These are phyloP conservation scores for Trichoderma reesei DNA, from an alignment of 495 filamentous ascomycete species.

Conservation along the genomic window DNA sequence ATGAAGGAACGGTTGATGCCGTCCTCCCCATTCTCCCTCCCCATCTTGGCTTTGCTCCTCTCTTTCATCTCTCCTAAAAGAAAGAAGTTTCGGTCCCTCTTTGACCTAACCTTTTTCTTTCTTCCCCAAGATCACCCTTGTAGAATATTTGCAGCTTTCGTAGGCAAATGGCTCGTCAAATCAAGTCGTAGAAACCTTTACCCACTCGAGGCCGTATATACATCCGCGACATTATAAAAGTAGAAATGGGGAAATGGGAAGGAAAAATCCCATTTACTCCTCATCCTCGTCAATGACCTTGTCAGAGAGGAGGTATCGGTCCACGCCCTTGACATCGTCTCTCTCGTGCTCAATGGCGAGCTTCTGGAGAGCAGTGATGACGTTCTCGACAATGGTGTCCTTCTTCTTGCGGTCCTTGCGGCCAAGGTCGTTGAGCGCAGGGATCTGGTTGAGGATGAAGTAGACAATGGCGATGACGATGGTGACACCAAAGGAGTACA, in stretches of 20 bases:
- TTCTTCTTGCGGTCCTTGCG: conserved; percentile 64
- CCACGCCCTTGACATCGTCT: neutral
- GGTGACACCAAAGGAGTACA: conserved; percentile 66
- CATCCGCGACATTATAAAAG: conserved; percentile 1
- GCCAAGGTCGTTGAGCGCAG: conserved; percentile 64
- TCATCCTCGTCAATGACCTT: conserved; percentile 8
- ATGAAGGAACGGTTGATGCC: too few relatives aligned
- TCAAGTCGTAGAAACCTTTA: neutral
- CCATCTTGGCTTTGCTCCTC: neutral
- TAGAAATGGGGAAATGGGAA: too few relatives aligned
- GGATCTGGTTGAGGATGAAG: conserved; percentile 59
- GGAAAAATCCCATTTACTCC: neutral
- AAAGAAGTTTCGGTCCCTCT: neutral
- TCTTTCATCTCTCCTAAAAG: neutral
- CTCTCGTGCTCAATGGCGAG: conserved; percentile 64
- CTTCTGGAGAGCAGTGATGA: conserved; percentile 65
- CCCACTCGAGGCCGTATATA: neutral
- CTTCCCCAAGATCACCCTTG: conserved; percentile 4
- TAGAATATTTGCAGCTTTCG: neutral
- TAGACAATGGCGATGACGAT: conserved; percentile 73
- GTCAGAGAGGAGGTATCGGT: conserved; percentile 9
- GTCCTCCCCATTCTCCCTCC: conserved; percentile 1
- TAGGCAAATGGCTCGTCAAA: neutral
- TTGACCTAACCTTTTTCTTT: neutral
- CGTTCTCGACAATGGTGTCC: conserved; percentile 75